Conservation (phyloP, 306 rosid genomes). For the Dryas alaskensis region DNA sequence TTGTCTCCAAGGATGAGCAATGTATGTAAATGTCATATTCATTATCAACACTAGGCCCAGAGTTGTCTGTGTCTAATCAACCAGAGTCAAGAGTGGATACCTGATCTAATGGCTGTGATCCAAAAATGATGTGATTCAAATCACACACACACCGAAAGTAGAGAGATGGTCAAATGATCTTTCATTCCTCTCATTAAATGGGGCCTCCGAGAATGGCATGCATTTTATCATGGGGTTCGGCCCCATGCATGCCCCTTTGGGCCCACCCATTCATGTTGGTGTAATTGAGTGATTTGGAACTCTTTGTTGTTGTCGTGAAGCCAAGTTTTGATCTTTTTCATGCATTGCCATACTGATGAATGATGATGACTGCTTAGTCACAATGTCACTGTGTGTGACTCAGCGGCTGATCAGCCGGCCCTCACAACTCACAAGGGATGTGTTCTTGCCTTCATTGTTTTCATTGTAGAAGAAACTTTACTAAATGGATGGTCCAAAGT, state of each 20-base stretch:
- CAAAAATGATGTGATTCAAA: no score
- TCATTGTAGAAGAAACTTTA: no score
- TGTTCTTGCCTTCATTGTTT: no score
- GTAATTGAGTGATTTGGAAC: constrained; percentile 5
- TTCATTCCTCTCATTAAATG: constrained; percentile 55
- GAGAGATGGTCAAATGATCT: constrained; percentile 57
- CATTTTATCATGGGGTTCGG: constrained; percentile 55
- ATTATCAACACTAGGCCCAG: constrained; percentile 4
- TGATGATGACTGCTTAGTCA: no score
- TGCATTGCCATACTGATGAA: no score
- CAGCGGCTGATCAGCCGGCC: no score
- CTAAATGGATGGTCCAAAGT: no score
- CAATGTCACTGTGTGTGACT: no score
- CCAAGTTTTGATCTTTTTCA: no score
- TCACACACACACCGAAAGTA: constrained; percentile 47
- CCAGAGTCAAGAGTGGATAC: background rate
- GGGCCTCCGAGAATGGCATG: constrained; percentile 66
- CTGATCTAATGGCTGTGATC: constrained; percentile 21
- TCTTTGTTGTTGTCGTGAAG: no score
- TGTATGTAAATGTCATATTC: background rate
- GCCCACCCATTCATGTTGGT: constrained; percentile 31
- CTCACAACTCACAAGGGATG: no score
- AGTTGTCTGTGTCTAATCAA: constrained; percentile 25
- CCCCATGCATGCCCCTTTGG: constrained; percentile 24
- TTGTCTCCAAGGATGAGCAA: constrained; percentile 17